Conservation (phyloP, 1,139 yeast genomes). For the Geotrichum cucujoidarum region DNA sequence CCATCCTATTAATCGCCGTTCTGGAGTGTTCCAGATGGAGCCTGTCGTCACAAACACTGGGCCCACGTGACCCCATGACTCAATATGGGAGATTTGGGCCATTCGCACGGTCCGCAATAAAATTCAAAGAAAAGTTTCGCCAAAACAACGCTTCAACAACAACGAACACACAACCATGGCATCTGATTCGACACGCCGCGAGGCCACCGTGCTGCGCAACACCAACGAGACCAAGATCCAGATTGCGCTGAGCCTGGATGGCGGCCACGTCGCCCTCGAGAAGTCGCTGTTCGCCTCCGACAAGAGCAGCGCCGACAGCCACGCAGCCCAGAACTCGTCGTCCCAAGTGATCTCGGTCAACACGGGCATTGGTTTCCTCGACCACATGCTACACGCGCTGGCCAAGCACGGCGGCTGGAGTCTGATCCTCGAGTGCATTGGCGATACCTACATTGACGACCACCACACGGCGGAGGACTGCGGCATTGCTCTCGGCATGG, state of each 20-base stretch:
- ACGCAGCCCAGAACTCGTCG: conserved; percentile 58
- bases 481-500: conserved; percentile 84
- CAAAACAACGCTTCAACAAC: neutral
- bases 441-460: conserved; percentile 93
- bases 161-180: neutral
- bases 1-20: too few species aligned
- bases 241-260: conserved; percentile 77
- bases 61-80: too few species aligned
- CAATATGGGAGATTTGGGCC: too few species aligned
- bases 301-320: conserved; percentile 38
- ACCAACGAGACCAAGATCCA: conserved; percentile 95
- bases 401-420: conserved; percentile 99
- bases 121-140: too few species aligned
- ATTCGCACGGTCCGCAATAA: too few species aligned
- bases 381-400: conserved; percentile 95
- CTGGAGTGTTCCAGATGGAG: too few species aligned
- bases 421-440: conserved; percentile 77
- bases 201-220: conserved; percentile 58
- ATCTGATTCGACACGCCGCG: conserved; percentile 26
- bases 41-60: too few species aligned
- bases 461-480: conserved; percentile 97
- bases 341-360: conserved; percentile 73
- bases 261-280: conserved; percentile 64
- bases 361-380: conserved; percentile 92
- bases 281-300: conserved; percentile 45